Conservation (phyloP, 2,329 filamentous ascomycete species). For the Penicillium sp. region DNA sequence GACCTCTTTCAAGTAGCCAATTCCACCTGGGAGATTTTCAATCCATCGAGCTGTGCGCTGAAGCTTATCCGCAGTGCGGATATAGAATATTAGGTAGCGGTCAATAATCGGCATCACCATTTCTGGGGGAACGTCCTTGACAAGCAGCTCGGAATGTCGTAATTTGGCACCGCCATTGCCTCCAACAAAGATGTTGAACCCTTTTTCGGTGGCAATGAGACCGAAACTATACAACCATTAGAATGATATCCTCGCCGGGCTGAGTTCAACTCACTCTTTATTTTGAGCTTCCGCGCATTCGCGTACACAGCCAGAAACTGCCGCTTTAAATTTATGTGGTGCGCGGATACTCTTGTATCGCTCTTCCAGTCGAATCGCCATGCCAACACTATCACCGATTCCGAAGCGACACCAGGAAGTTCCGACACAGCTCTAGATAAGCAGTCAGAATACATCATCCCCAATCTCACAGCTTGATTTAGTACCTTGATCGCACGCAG, state of each 20-base stretch:
- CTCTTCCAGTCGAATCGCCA: constrained; percentile 82
- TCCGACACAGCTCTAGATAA: constrained; percentile 67
- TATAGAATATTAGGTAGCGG: constrained; percentile 88
- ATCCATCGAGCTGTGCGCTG: constrained; percentile 86
- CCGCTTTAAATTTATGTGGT: constrained; percentile 87
- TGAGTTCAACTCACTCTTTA: constrained; percentile 61
- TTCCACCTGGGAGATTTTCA: constrained; percentile 73
- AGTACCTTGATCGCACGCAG: constrained; percentile 74
- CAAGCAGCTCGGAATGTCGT: constrained; percentile 72
- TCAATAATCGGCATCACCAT: constrained; percentile 80
- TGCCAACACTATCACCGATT: constrained; percentile 82
- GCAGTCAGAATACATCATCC: constrained; percentile 6
- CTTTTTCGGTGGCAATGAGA: constrained; percentile 84
- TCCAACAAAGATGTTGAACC: constrained; percentile 86
- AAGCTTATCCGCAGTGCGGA: constrained; percentile 83
- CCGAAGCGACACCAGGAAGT: constrained; percentile 88
- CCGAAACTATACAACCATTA: constrained; percentile 58
- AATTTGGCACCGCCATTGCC: constrained; percentile 87
- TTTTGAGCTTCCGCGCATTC: constrained; percentile 90
- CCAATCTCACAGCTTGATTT: no score
- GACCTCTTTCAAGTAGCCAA: constrained; percentile 75
- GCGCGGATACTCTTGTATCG: constrained; percentile 86
- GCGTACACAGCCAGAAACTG: constrained; percentile 83
- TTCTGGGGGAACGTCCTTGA: constrained; percentile 76
- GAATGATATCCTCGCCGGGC: background rate